These are phyloP conservation scores for Pelagophyceae sp. DNA, from an alignment of 352 stramenopile species.

Conservation along the genomic window DNA sequence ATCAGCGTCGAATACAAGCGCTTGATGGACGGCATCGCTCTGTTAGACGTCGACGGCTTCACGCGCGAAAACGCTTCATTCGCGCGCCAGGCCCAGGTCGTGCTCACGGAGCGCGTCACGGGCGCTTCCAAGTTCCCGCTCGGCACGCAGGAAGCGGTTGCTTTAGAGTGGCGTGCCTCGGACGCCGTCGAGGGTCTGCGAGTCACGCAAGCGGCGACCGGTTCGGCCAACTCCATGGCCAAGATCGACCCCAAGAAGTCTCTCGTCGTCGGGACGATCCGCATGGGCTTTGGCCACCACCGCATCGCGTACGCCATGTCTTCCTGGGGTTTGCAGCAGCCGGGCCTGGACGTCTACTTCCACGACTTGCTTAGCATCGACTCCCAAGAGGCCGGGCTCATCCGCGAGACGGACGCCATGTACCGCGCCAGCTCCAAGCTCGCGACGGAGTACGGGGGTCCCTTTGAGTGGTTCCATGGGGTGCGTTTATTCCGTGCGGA, in stretches of 20 bases:
- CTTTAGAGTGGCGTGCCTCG: constrained; percentile 29
- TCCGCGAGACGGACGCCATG: constrained; percentile 53
- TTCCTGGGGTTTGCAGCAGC: constrained; percentile 46
- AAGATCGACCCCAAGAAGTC: constrained; percentile 30
- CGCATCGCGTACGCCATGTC: constrained; percentile 57
- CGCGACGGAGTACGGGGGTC: constrained; percentile 56
- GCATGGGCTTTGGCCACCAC: constrained; percentile 71
- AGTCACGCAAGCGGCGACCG: constrained; percentile 24
- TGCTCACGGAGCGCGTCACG: not conserved
- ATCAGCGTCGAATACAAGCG: too few relatives aligned
- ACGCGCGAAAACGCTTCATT: not conserved
- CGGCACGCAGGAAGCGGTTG: constrained; percentile 19
- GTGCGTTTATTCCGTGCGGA: too few relatives aligned
- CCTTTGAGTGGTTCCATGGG: constrained; percentile 54
- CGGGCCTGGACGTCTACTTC: constrained; percentile 46
- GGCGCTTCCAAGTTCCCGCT: not conserved
- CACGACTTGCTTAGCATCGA: constrained; percentile 67
- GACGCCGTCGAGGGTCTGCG: constrained; percentile 33
- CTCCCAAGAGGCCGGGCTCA: constrained; percentile 55
- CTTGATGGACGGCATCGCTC: not conserved
- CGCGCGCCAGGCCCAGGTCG: constrained; percentile 1
- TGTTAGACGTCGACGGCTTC: not conserved
- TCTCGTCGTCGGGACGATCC: constrained; percentile 60
- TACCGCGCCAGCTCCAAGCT: constrained; percentile 55
- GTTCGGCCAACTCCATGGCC: constrained; percentile 10